phyloP scores from a whole-genome alignment of 1,284 basidiomycete species.

The Papiliotrema laurentii region DNA sequence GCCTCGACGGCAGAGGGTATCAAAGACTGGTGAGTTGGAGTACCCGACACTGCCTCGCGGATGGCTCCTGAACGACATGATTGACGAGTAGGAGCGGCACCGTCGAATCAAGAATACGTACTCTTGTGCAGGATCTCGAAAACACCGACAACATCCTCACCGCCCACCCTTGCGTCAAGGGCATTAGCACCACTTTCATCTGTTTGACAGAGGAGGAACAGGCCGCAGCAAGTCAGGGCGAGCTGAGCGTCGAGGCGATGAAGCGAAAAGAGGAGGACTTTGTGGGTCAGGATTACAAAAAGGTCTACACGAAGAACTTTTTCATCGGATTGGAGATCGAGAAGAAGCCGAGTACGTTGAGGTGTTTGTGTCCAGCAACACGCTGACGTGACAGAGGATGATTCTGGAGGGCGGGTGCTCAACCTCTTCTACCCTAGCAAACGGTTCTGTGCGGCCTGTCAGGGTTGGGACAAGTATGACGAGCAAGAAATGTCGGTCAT shows the following conservation, averaged over 20 bases:
- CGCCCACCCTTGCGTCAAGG: constrained; percentile 93
- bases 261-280: constrained; percentile 76
- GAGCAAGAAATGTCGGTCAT: constrained; percentile 90
- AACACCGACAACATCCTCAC: constrained; percentile 84
- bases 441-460: constrained; percentile 92
- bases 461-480: constrained; percentile 94
- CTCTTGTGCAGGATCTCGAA: constrained; percentile 96
- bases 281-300: constrained; percentile 68
- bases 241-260: constrained; percentile 65
- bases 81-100: constrained; percentile 71
- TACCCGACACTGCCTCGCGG: constrained; percentile 5
- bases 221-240: constrained; percentile 81
- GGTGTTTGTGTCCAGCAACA: constrained; percentile 11
- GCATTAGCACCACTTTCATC: constrained; percentile 81
- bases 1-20: constrained; percentile 77
- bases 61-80: background rate
- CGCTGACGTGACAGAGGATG: constrained; percentile 32
- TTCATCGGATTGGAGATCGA: constrained; percentile 94
- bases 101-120: constrained; percentile 94
- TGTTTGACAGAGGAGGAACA: constrained; percentile 84
- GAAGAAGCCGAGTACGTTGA: constrained; percentile 72
- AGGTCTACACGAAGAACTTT: constrained; percentile 89
- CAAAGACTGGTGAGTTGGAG: constrained; percentile 83
- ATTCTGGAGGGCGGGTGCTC: constrained; percentile 58
- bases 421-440: constrained; percentile 97